Evolutionary conservation across 805 yeast species (phyloP).

Genomic region (Wickerhamiella sorbophila): DNA sequence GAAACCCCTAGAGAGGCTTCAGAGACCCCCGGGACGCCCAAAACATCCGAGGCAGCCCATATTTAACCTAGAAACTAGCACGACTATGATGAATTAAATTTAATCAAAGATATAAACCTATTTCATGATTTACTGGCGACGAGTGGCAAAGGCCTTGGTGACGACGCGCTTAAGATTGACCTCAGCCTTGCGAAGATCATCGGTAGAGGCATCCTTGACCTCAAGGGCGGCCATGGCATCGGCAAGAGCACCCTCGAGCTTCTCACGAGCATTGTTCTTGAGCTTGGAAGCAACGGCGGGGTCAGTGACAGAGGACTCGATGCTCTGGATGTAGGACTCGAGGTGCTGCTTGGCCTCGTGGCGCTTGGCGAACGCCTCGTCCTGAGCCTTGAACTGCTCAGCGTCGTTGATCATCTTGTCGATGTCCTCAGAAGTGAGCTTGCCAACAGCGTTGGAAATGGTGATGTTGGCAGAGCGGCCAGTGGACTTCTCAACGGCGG

Average conservation of each 20-base stretch:
- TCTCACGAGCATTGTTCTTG: slow-evolving; percentile 94
- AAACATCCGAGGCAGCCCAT: background rate
- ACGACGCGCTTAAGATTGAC: slow-evolving; percentile 97
- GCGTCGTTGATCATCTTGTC: slow-evolving; percentile 99
- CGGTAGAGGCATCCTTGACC: slow-evolving; percentile 91
- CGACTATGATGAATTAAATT: background rate
- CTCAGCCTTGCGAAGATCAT: slow-evolving; percentile 98
- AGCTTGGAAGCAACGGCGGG: slow-evolving; percentile 95
- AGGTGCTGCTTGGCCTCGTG: slow-evolving; percentile 99
- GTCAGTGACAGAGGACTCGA: slow-evolving; percentile 93
- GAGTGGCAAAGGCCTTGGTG: slow-evolving; percentile 98
- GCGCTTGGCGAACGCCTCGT: slow-evolving; percentile 97
- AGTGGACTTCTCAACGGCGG: slow-evolving; percentile 96
- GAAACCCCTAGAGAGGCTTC: too few relatives aligned
- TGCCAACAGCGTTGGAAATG: slow-evolving; percentile 97
- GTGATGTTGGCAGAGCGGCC: slow-evolving; percentile 98
- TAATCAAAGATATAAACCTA: too few relatives aligned
- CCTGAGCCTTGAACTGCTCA: slow-evolving; percentile 97
- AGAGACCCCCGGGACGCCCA: too few relatives aligned
- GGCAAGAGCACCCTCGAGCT: slow-evolving; percentile 93
- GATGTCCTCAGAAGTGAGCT: slow-evolving; percentile 90
- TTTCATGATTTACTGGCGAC: slow-evolving; percentile 33
- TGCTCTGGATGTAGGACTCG: slow-evolving; percentile 94
- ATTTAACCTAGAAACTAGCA: background rate
- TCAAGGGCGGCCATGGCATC: slow-evolving; percentile 97